Percentiles rank a stretch among this genome's conserved stretches.
These are phyloP conservation scores for Malassezia furfur DNA, from an alignment of 1,284 basidiomycete species.

Conservation along the genomic window DNA sequence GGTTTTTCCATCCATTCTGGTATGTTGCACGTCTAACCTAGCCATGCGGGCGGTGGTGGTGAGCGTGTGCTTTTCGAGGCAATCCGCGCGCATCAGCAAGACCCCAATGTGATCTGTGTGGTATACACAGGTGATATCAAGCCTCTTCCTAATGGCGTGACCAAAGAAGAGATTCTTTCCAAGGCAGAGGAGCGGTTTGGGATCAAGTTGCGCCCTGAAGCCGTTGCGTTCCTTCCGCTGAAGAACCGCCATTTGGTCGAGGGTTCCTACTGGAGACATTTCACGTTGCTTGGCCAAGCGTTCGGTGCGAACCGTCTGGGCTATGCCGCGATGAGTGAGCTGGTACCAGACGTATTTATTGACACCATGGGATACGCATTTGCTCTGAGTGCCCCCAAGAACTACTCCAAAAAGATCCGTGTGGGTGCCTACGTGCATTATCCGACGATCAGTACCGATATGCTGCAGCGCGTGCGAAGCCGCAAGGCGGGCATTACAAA, in stretches of 20 bases:
- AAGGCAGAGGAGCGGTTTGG: constrained; percentile 60
- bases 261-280: constrained; percentile 70
- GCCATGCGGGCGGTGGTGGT: constrained; percentile 93
- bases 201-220: constrained; percentile 60
- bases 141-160: constrained; percentile 26
- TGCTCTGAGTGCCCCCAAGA: constrained; percentile 67
- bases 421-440: constrained; percentile 91
- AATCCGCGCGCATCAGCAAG: constrained; percentile 65
- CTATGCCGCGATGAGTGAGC: constrained; percentile 62
- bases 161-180: constrained; percentile 69
- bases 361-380: constrained; percentile 99
- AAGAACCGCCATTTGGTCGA: constrained; percentile 64
- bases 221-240: constrained; percentile 70
- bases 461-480: constrained; percentile 71
- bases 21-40: not conserved
- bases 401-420: constrained; percentile 57
- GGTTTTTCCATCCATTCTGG: constrained; percentile 88
- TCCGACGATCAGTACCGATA: constrained; percentile 82
- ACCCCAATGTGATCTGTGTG: constrained; percentile 63
- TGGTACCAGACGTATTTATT: constrained; percentile 80
- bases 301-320: constrained; percentile 74
- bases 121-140: constrained; percentile 68
- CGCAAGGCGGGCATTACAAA: constrained; percentile 60
- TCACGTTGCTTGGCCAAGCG: constrained; percentile 85
- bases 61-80: constrained; percentile 94